Percentiles rank a stretch among this genome's conserved stretches.
phyloP scores from a whole-genome alignment of 495 filamentous ascomycete species.

The Xylaria grammica region DNA sequence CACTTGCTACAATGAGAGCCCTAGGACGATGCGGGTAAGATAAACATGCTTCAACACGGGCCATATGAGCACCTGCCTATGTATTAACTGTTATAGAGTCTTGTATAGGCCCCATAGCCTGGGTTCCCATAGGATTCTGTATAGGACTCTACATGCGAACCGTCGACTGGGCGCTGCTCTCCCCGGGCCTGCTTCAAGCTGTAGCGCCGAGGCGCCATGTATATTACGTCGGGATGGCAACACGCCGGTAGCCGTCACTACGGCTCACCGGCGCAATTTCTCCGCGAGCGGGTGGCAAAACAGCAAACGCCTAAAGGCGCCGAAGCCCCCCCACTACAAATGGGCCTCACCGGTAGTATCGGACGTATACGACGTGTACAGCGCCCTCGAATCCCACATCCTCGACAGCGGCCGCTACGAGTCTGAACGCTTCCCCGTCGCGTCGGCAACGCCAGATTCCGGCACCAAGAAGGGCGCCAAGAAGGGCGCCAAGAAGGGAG shows the following conservation, averaged over 20 bases:
- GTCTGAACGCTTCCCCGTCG: background rate
- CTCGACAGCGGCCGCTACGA: background rate
- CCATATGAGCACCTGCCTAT: too few relatives aligned
- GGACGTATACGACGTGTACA: background rate
- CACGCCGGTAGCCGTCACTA: background rate
- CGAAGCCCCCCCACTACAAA: background rate
- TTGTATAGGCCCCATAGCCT: background rate
- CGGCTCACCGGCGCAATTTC: constrained; percentile 3
- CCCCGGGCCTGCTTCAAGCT: background rate
- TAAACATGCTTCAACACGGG: too few relatives aligned
- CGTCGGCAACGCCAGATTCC: background rate
- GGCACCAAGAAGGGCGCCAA: too few relatives aligned
- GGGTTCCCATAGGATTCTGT: background rate
- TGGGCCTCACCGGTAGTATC: background rate
- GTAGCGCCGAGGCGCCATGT: background rate
- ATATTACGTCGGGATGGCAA: background rate
- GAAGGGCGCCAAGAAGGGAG: too few relatives aligned
- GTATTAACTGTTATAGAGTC: too few relatives aligned
- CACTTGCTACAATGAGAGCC: too few relatives aligned
- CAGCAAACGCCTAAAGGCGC: background rate
- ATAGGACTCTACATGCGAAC: background rate
- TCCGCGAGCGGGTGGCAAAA: background rate
- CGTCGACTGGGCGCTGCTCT: background rate
- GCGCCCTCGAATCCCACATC: background rate
- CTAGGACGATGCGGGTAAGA: too few relatives aligned